Conservation (phyloP, 345 rosid species). For the Brassica cretica region DNA sequence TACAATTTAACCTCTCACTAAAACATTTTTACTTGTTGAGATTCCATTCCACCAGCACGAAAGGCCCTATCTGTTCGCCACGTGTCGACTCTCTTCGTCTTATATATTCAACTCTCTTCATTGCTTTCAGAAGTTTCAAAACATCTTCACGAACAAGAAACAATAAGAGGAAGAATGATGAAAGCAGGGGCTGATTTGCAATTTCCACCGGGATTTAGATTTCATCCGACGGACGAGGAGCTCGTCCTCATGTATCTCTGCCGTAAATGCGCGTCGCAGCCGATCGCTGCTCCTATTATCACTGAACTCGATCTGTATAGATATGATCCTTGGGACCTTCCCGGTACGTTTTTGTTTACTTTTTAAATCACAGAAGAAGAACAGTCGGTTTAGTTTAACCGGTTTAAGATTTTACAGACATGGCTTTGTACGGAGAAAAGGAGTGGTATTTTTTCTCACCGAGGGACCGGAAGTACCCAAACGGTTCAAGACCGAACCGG, state of each 20-base stretch:
- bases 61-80: constrained; percentile 27
- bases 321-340: constrained; percentile 86
- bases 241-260: constrained; percentile 87
- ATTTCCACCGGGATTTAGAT: constrained; percentile 89
- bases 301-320: constrained; percentile 88
- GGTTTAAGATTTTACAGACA: constrained; percentile 42
- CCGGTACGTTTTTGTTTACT: constrained; percentile 45
- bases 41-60: constrained; percentile 26
- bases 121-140: constrained; percentile 58
- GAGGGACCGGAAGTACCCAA: constrained; percentile 84
- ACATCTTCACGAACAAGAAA: constrained; percentile 1
- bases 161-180: constrained; percentile 33
- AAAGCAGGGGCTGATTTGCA: constrained; percentile 49
- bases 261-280: constrained; percentile 75
- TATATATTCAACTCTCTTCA: constrained; percentile 57
- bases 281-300: constrained; percentile 68
- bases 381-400: neutral
- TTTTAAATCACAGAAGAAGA: neutral
- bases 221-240: constrained; percentile 98
- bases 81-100: constrained; percentile 34
- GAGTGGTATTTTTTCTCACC: constrained; percentile 98
- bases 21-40: neutral
- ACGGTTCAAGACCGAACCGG: constrained; percentile 92
- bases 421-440: constrained; percentile 85
- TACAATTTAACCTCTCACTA: constrained; percentile 37